Conservation (phyloP, 2,329 filamentous ascomycete species). For the Akanthomyces dipterigenus region DNA sequence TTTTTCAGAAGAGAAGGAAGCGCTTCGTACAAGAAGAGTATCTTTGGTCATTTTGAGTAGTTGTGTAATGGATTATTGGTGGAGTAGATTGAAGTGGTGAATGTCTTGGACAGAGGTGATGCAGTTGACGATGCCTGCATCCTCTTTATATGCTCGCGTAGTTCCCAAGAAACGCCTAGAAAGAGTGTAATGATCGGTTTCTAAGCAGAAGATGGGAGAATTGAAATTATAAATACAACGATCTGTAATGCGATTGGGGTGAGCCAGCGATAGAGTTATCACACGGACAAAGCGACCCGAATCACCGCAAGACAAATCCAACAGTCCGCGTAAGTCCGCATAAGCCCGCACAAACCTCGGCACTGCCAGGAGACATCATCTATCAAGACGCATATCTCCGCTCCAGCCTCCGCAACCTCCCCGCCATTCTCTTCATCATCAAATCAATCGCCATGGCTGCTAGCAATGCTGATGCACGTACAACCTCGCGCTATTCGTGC, state of each 20-base stretch:
- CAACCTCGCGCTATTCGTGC: neutral
- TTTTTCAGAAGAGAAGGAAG: too few relatives aligned
- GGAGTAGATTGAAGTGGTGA: neutral
- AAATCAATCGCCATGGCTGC: slow-evolving; percentile 1
- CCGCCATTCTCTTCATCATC: neutral
- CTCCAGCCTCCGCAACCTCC: neutral
- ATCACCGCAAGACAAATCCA: neutral
- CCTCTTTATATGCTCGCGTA: neutral
- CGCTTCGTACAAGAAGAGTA: neutral
- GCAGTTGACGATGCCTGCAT: neutral
- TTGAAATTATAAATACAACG: neutral
- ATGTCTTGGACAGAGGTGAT: neutral
- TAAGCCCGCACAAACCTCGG: neutral
- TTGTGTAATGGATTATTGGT: neutral
- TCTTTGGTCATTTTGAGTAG: neutral
- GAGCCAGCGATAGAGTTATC: too few relatives aligned
- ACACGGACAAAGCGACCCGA: neutral
- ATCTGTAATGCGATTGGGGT: neutral
- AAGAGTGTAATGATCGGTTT: neutral
- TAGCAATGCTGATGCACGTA: neutral
- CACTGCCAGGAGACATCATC: neutral
- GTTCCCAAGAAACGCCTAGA: too few relatives aligned
- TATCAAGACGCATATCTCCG: neutral
- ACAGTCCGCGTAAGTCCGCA: slow-evolving; percentile 1
- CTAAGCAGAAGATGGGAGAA: neutral